A percentile compares a stretch with the other conserved stretches of the same genome.
These are phyloP conservation scores for Creolimax fragrantissima DNA, from an alignment of 78 protist species.

Conservation along the genomic window DNA sequence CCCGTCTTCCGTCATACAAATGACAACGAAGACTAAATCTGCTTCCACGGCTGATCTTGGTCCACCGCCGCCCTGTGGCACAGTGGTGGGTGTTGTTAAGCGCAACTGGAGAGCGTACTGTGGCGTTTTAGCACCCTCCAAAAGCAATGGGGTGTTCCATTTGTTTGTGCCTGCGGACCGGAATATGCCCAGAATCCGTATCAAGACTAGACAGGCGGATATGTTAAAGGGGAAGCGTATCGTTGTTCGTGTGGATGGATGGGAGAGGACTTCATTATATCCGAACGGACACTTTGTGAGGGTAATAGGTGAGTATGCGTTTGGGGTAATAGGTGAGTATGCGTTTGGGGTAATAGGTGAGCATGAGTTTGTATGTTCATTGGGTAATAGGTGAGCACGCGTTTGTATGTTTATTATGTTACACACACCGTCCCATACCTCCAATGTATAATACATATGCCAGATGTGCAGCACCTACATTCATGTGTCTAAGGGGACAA, in stretches of 20 bases:
- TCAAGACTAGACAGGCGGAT: constrained; percentile 1
- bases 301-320: constrained; percentile 34
- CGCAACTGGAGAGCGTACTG: constrained; percentile 66
- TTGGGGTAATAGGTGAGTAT: no score
- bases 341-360: no score
- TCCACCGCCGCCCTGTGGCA: constrained; percentile 17
- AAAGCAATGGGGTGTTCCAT: not conserved
- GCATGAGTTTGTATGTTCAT: no score
- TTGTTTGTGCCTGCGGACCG: constrained; percentile 48
- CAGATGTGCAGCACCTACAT: no score
- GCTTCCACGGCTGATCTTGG: no score
- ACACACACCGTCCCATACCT: no score
- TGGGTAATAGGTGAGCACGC: no score
- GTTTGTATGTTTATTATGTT: no score
- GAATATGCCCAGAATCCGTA: constrained; percentile 38
- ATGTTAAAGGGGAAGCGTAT: not conserved
- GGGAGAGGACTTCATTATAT: not conserved
- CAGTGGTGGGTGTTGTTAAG: constrained; percentile 52
- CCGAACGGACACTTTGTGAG: constrained; percentile 50
- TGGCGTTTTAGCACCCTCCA: constrained; percentile 32
- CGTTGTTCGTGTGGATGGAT: not conserved
- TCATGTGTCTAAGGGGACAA: no score
- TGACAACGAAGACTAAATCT: no score
- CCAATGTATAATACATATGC: no score
- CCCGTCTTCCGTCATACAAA: no score